Percentiles rank a stretch among this genome's conserved stretches.
phyloP scores from a whole-genome alignment of 1,139 yeast genomes.

The Scheffersomyces quercinus region DNA sequence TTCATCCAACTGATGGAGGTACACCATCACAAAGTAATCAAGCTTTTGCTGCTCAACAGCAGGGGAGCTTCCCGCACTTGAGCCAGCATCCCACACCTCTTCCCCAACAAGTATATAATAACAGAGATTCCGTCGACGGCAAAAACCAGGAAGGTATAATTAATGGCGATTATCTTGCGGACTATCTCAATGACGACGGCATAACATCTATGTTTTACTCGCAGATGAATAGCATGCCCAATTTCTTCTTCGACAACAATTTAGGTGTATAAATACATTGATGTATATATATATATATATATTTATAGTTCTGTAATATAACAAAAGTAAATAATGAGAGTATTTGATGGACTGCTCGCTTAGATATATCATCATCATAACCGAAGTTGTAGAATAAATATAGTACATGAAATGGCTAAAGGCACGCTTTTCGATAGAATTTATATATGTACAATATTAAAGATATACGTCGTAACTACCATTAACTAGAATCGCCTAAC shows the following conservation, averaged over 20 bases:
- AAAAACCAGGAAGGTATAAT: background rate
- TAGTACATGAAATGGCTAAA: too few relatives aligned
- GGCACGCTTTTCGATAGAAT: background rate
- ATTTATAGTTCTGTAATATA: too few relatives aligned
- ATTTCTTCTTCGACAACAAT: constrained; percentile 42
- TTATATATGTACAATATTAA: constrained; percentile 7
- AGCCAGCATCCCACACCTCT: background rate
- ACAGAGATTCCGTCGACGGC: background rate
- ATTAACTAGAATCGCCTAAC: background rate
- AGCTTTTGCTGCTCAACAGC: background rate
- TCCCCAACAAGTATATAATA: background rate
- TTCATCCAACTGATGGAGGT: constrained; percentile 14
- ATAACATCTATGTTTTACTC: constrained; percentile 17
- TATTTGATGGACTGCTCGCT: too few relatives aligned
- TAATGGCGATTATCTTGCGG: constrained; percentile 6
- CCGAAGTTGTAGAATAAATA: too few relatives aligned
- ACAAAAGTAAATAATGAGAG: too few relatives aligned
- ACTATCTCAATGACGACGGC: constrained; percentile 19
- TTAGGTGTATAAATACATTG: constrained; percentile 15
- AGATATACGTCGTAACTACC: background rate
- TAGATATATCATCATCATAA: too few relatives aligned
- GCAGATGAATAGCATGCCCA: constrained; percentile 30
- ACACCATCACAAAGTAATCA: background rate
- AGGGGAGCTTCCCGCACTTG: background rate
- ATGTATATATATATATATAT: background rate